Base-by-base conservation (phyloP, 768 basidiomycete genomes). In the Dendrothele bispora region DNA sequence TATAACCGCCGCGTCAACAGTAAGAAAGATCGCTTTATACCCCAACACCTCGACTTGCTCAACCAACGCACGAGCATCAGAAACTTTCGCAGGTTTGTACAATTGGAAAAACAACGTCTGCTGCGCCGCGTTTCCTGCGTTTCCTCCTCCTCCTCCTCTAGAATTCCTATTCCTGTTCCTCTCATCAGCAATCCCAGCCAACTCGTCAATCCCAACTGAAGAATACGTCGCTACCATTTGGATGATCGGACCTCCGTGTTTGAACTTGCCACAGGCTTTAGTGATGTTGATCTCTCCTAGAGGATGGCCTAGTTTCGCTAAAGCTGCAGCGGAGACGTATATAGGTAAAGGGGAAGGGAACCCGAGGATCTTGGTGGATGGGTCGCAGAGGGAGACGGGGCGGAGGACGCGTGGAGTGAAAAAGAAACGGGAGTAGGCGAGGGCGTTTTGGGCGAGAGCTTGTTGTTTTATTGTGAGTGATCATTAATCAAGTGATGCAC, bases 21-120 rank as follows among this genome's bases (percentile, higher is more conserved):
- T 97, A 46, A 98, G 72, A 63, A 91, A 91, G 49, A 98, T 88
- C 1, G 89, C 92, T 39, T 86, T 91, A 66, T 88, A 95, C 0
- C 91, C 91, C 3, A 89, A 66, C 25, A 64, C 61, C 49, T 87
- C 86, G 18, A 91, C 79, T 41, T 88, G 82, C 38, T 76, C 74
- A 14, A 97, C 77, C 24, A 89, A 79, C 51, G 76, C 73, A 59
- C 82, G 83, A 2, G 91, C 91, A 28, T 75, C 71, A 12, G 66
- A 58, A 48, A 90, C 78, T 58, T 89, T 74, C 36, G 72, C 70
- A 67, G 92, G 82, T 58, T 95, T 89, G 70, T 98, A 95, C 12
- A 97, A 70, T 61, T 91, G 89, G 67, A 91, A 91, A 64, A 90
- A 89, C 28, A 91, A 67, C 2, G 77, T 68, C 57, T 91, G 87